Conservation (phyloP, 73 alveolate species). For the Effrenium voratum region DNA sequence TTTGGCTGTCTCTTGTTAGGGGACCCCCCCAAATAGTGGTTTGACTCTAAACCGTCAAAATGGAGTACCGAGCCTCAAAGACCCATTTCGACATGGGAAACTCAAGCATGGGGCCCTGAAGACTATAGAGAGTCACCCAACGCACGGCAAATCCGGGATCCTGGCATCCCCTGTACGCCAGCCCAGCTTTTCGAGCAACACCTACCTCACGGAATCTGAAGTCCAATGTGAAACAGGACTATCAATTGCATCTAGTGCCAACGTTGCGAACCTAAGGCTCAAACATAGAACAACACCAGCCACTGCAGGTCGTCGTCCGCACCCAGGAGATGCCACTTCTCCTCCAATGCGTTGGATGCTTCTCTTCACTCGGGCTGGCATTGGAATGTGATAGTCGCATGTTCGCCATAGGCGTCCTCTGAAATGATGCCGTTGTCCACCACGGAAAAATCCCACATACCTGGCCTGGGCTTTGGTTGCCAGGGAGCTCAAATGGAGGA, state of each 20-base stretch:
- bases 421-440: slow-evolving; percentile 90
- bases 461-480: slow-evolving; percentile 38
- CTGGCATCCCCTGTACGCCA: slow-evolving; percentile 72
- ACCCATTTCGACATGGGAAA: too few relatives aligned
- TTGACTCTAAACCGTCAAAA: too few relatives aligned
- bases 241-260: not conserved
- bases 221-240: not conserved
- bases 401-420: not conserved
- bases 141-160: too few relatives aligned
- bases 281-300: slow-evolving; percentile 54
- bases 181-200: slow-evolving; percentile 80
- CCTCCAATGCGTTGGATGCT: not conserved
- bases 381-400: not conserved
- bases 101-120: too few relatives aligned
- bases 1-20: too few relatives aligned
- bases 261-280: not conserved
- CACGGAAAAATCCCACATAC: slow-evolving; percentile 88
- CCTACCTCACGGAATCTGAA: slow-evolving; percentile 25
- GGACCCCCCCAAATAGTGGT: too few relatives aligned
- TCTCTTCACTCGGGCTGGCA: not conserved
- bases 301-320: slow-evolving; percentile 80
- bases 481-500: not conserved
- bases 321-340: slow-evolving; percentile 87
- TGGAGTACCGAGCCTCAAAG: too few relatives aligned
- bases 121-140: too few relatives aligned